Conservation (phyloP, 257 asterid genomes). For the Gentiana straminea region DNA sequence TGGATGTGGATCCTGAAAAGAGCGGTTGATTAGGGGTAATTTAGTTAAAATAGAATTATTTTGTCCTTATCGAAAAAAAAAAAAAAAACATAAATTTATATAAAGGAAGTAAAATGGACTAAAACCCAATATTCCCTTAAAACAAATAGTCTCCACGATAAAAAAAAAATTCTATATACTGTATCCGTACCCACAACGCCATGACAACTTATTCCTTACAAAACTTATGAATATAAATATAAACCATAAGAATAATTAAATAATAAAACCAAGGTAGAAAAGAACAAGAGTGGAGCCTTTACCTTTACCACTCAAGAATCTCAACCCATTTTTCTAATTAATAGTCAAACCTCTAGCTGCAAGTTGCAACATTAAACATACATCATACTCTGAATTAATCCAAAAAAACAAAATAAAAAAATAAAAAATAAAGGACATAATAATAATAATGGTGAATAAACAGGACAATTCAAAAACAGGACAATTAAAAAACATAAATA, state of each 20-base stretch:
- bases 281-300: slow-evolving; percentile 10
- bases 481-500: background rate
- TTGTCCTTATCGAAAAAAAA: too few relatives aligned
- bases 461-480: too few relatives aligned
- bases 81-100: too few relatives aligned
- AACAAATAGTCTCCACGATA: too few relatives aligned
- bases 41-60: too few relatives aligned
- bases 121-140: too few relatives aligned
- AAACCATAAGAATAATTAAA: slow-evolving; percentile 7
- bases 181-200: too few relatives aligned
- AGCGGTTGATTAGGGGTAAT: too few relatives aligned
- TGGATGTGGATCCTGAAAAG: too few relatives aligned
- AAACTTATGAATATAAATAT: slow-evolving; percentile 12
- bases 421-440: background rate
- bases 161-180: too few relatives aligned
- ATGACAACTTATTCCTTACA: slow-evolving; percentile 8
- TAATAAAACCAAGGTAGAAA: slow-evolving; percentile 10
- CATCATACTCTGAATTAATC: slow-evolving; percentile 3
- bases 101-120: too few relatives aligned
- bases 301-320: slow-evolving; percentile 21
- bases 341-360: background rate
- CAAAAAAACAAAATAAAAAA: background rate
- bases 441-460: too few relatives aligned
- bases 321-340: background rate
- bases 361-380: background rate